Percentiles rank a stretch among this genome's conserved stretches.
Conservation (phyloP, 129 eudicot genomes). For the Ambrosia trifida region DNA sequence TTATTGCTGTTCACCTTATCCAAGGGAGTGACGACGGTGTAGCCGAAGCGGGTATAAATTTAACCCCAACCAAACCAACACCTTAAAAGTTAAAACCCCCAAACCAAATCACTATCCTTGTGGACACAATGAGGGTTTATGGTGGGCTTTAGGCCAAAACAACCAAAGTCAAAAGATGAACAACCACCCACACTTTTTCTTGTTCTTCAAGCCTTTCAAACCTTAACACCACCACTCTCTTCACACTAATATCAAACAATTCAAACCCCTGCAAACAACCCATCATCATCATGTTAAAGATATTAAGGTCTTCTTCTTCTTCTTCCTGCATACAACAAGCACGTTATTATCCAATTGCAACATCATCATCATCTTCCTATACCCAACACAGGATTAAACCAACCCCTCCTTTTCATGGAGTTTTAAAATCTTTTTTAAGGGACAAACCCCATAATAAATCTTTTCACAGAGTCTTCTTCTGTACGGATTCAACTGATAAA, state of each 20-base stretch:
- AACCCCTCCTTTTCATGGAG: conserved; percentile 49
- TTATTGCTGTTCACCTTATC: too few species aligned
- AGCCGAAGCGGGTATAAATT: too few species aligned
- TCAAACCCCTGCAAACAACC: background rate
- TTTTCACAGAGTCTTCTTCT: conserved; percentile 47
- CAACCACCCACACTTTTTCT: conserved; percentile 24
- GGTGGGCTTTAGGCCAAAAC: conserved; percentile 46
- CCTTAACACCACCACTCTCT: conserved; percentile 47
- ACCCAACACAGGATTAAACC: conserved; percentile 40
- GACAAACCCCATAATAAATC: conserved; percentile 40
- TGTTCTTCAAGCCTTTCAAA: conserved; percentile 32
- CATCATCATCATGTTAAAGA: conserved; percentile 64
- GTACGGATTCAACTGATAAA: conserved; percentile 73
- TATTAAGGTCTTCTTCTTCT: conserved; percentile 44
- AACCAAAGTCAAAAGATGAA: conserved; percentile 27
- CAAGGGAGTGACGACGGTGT: too few species aligned
- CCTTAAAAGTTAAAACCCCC: too few species aligned
- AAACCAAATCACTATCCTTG: too few species aligned
- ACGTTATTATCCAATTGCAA: conserved; percentile 16
- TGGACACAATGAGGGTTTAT: conserved; percentile 44
- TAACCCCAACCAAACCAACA: too few species aligned
- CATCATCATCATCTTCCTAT: conserved; percentile 26
- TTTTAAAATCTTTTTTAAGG: conserved; percentile 32
- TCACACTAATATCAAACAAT: background rate
- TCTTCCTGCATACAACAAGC: conserved; percentile 45